Evolutionary conservation across 139 green algal genomes (phyloP), one percentile per base, ranked within the genome.

Genomic region (Edaphochlamys debaryana): DNA sequence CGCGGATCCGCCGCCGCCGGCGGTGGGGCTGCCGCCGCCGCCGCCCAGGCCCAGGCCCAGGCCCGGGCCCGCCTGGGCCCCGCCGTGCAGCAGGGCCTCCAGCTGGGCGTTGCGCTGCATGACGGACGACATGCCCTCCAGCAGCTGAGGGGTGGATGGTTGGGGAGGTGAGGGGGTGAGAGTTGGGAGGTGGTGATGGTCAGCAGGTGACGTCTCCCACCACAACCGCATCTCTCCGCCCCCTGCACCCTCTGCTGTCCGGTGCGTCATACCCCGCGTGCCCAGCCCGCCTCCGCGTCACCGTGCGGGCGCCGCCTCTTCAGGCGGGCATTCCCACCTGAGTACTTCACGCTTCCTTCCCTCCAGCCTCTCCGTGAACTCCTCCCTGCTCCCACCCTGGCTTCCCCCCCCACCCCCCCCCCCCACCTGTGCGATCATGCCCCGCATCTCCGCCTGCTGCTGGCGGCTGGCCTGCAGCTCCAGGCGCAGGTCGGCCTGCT

Each of bases 51-150:
- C 34, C 5, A 20, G 36, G 29, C 30, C 58, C 0, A 8, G 9
- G 54, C n/a, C 5, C n/a, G n/a, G n/a, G n/a, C n/a, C n/a, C n/a
- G n/a, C n/a, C n/a, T n/a, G n/a, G n/a, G n/a, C n/a, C n/a, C n/a
- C n/a, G n/a, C n/a, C n/a, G 4, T 67, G n/a, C 38, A 81, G 17
- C 60, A 81, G 60, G 13, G 75, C 54, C 58, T 81, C 75, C 1
- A 81, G 75, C 60, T 81, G 75, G 0, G 40, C 29, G 42, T 81
- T 81, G 29, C 75, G 58, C 75, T 81, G 75, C 30, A 81, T 62
- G 19, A 71, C 40, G 8, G 60, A 30, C 6, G 54, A 30, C 40
- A 81, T 38, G 60, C 54, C 75, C 37, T 81, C 75, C 30, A 81
- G 58, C 60, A 81, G 19, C 75, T 81, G 45, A 3, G 36, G 37